Percentiles rank a stretch among this genome's conserved stretches.
phyloP scores from a whole-genome alignment of 495 filamentous ascomycete species.

The Barbatosphaeria neglecta region DNA sequence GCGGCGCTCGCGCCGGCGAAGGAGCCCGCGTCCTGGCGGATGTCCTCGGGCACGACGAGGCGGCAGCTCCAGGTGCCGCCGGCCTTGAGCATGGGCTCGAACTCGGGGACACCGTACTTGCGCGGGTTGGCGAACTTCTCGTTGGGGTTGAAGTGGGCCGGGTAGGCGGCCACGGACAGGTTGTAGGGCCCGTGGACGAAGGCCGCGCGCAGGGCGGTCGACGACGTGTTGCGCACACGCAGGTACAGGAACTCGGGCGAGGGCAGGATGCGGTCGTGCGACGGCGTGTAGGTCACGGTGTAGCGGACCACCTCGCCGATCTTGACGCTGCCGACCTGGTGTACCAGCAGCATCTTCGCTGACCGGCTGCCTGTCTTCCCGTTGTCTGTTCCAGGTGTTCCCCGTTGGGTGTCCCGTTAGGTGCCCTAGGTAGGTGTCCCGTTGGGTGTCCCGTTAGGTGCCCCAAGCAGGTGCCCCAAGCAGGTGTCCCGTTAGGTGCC shows the following conservation, averaged over 20 bases:
- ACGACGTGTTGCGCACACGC: constrained; percentile 82
- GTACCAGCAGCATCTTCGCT: constrained; percentile 69
- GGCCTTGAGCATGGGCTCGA: constrained; percentile 92
- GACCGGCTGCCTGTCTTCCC: neutral
- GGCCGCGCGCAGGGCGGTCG: constrained; percentile 80
- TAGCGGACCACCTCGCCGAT: constrained; percentile 88
- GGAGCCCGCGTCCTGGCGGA: constrained; percentile 40
- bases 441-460: too few species aligned
- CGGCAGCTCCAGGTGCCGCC: constrained; percentile 72
- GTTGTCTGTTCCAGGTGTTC: neutral
- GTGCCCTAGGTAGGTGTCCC: too few species aligned
- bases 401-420: too few species aligned
- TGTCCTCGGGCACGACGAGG: constrained; percentile 63
- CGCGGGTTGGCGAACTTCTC: constrained; percentile 50
- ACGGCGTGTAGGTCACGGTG: constrained; percentile 87
- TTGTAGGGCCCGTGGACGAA: constrained; percentile 95
- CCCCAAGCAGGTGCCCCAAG: too few species aligned
- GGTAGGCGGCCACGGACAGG: constrained; percentile 73
- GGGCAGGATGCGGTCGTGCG: constrained; percentile 74
- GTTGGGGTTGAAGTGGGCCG: constrained; percentile 68
- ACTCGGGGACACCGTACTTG: constrained; percentile 63
- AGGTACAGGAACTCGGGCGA: constrained; percentile 67
- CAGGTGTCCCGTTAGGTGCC: too few species aligned
- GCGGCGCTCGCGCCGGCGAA: neutral
- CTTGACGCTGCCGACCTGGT: constrained; percentile 80